A percentile compares a stretch with the other conserved stretches of the same genome.
Conservation (phyloP, 495 filamentous ascomycete species). For the Echria macrotheca region DNA sequence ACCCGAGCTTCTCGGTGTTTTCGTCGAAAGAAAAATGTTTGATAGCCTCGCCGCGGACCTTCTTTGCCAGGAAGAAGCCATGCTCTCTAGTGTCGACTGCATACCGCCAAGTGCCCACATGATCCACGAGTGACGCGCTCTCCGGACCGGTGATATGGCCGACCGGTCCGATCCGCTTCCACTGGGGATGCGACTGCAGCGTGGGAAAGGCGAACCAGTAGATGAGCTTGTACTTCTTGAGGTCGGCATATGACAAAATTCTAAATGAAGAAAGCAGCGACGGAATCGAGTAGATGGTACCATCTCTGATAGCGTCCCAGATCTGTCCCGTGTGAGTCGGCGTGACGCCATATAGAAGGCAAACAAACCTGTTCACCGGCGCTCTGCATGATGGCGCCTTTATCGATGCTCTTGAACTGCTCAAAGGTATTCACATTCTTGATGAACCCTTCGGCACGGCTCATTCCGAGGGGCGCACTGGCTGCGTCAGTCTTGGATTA, state of each 20-base stretch:
- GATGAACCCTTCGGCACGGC: constrained; percentile 86
- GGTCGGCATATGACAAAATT: constrained; percentile 87
- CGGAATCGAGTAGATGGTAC: constrained; percentile 89
- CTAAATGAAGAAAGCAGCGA: constrained; percentile 83
- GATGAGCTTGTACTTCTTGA: constrained; percentile 92
- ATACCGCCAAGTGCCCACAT: constrained; percentile 81
- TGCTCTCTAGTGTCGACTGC: constrained; percentile 71
- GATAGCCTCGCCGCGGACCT: constrained; percentile 40
- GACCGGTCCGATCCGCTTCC: constrained; percentile 52
- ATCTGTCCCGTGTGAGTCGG: constrained; percentile 50
- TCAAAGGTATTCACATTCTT: constrained; percentile 96
- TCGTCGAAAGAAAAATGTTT: constrained; percentile 27
- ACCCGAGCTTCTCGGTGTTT: constrained; percentile 45
- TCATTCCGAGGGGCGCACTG: constrained; percentile 66
- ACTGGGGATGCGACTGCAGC: constrained; percentile 77
- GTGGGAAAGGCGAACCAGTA: constrained; percentile 96
- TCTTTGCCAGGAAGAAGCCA: constrained; percentile 91
- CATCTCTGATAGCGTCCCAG: constrained; percentile 95
- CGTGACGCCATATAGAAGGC: background rate
- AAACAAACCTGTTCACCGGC: constrained; percentile 66
- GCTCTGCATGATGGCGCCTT: constrained; percentile 62
- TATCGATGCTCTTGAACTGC: constrained; percentile 77
- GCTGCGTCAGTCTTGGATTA: background rate
- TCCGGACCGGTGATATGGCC: constrained; percentile 57
- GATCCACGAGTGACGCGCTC: constrained; percentile 66